Conservation (phyloP, 2,329 filamentous ascomycete species). For the Diaporthe ilicicola region DNA sequence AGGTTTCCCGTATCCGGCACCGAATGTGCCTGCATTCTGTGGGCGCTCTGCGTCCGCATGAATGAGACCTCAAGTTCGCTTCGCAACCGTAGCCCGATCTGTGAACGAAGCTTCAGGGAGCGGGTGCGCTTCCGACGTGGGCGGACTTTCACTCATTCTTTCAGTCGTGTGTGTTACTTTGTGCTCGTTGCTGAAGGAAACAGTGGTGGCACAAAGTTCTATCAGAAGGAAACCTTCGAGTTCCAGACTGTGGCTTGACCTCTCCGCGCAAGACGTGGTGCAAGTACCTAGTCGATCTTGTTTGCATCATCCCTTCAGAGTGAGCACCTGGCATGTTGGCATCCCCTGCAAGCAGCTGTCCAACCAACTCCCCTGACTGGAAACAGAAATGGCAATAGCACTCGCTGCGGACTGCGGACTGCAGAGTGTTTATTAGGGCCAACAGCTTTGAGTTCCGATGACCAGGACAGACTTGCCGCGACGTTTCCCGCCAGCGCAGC, state of each 20-base stretch:
- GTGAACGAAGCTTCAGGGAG: slow-evolving; percentile 15
- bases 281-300: slow-evolving; percentile 19
- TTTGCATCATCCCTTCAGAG: slow-evolving; percentile 17
- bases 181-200: neutral
- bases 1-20: slow-evolving; percentile 8
- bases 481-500: neutral
- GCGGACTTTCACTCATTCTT: neutral
- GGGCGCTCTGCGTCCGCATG: slow-evolving; percentile 15
- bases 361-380: slow-evolving; percentile 27
- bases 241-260: slow-evolving; percentile 9
- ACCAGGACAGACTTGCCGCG: neutral
- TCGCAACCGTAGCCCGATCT: slow-evolving; percentile 24
- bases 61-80: slow-evolving; percentile 22
- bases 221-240: slow-evolving; percentile 2
- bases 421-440: neutral
- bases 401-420: neutral
- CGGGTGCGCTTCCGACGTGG: neutral
- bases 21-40: neutral
- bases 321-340: slow-evolving; percentile 26
- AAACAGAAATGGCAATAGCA: slow-evolving; percentile 18
- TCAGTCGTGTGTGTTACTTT: slow-evolving; percentile 6
- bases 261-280: slow-evolving; percentile 3
- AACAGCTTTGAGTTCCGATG: neutral
- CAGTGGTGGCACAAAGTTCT: slow-evolving; percentile 1
- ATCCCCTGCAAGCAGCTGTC: slow-evolving; percentile 23